Conservation (phyloP, 345 rosid species). For the Hypericum androsaemum region DNA sequence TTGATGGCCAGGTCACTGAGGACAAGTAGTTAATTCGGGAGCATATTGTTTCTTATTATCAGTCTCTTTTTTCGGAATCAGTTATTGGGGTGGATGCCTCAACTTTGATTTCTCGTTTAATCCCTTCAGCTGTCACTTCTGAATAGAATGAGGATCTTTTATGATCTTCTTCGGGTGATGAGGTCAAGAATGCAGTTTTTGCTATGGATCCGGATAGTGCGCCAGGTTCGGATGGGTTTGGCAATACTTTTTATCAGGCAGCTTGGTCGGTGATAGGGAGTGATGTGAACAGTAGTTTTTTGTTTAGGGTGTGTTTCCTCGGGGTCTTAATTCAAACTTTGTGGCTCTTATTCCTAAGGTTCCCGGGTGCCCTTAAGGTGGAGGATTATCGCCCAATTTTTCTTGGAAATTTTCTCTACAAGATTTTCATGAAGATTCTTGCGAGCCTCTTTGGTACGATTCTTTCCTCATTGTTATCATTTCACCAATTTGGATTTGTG, state of each 20-base stretch:
- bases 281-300: not conserved
- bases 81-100: too few relatives aligned
- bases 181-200: not conserved
- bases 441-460: not conserved
- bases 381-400: not conserved
- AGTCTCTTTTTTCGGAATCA: not conserved
- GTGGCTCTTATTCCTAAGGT: too few relatives aligned
- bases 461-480: not conserved
- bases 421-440: not conserved
- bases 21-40: too few relatives aligned
- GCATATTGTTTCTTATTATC: too few relatives aligned
- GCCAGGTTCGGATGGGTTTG: not conserved
- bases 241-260: too few relatives aligned
- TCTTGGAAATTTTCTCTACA: not conserved
- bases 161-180: not conserved
- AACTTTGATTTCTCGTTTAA: too few relatives aligned
- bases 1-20: too few relatives aligned
- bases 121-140: too few relatives aligned
- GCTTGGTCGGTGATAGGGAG: not conserved
- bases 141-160: not conserved
- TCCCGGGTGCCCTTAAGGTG: too few relatives aligned
- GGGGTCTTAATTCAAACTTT: not conserved
- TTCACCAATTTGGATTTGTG: not conserved
- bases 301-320: not conserved
- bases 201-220: not conserved